phyloP scores from a whole-genome alignment of 169 alveolate genomes.

The Eimeria tenella region DNA sequence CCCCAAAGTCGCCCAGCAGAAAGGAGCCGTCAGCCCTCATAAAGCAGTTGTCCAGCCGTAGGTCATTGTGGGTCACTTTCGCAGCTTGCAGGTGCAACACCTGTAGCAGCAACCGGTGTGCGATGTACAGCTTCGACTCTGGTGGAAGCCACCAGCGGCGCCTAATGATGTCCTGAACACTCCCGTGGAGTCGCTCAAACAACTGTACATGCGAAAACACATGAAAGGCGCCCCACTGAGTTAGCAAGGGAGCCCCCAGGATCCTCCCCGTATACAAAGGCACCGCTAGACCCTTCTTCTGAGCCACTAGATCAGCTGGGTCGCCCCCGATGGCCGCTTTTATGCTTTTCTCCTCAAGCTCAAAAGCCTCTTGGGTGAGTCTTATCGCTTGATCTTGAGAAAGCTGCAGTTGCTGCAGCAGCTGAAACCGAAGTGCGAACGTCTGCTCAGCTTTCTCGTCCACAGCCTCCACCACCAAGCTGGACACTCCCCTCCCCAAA shows the following conservation, averaged over 20 bases:
- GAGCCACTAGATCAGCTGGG: background rate
- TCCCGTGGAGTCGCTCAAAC: slow-evolving; percentile 9
- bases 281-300: background rate
- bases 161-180: background rate
- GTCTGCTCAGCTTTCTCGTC: background rate
- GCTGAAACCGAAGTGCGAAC: background rate
- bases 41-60: background rate
- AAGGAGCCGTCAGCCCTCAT: slow-evolving; percentile 2
- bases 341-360: background rate
- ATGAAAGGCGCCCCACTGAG: background rate
- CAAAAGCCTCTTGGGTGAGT: background rate
- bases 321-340: background rate
- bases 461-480: background rate
- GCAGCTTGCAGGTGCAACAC: slow-evolving; percentile 56
- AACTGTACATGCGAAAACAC: background rate
- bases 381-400: background rate
- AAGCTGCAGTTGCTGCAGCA: background rate
- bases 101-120: slow-evolving; percentile 17
- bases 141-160: background rate
- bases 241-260: background rate
- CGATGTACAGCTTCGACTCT: background rate
- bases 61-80: background rate
- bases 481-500: background rate
- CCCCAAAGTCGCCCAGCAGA: slow-evolving; percentile 20
- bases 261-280: slow-evolving; percentile 3